These are phyloP conservation scores for Populus hybrid DNA, from an alignment of 441 rosid species.

Conservation along the genomic window DNA sequence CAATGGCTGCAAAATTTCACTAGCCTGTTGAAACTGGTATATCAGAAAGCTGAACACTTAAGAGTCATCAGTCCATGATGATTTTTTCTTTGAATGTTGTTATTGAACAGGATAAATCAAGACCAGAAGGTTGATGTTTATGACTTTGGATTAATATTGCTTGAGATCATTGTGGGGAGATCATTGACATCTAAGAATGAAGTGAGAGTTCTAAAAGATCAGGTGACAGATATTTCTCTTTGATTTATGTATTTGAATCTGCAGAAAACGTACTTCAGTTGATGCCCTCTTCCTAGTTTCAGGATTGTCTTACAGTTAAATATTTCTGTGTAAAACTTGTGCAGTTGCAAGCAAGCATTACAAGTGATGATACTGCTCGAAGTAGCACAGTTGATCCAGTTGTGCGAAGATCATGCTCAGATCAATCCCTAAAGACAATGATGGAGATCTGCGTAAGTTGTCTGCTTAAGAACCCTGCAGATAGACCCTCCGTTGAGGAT, in stretches of 20 bases:
- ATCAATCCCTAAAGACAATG: slow-evolving; percentile 75
- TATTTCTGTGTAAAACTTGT: neutral
- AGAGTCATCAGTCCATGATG: neutral
- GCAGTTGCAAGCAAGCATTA: slow-evolving; percentile 59
- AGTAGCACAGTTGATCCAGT: slow-evolving; percentile 63
- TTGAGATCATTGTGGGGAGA: slow-evolving; percentile 74
- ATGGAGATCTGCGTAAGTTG: slow-evolving; percentile 78
- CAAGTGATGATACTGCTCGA: slow-evolving; percentile 46
- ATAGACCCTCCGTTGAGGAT: slow-evolving; percentile 85
- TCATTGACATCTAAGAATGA: slow-evolving; percentile 50
- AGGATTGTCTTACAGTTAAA: neutral
- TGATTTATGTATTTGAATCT: neutral
- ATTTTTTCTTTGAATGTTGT: slow-evolving; percentile 3
- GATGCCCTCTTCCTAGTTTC: too few species aligned
- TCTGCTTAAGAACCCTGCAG: slow-evolving; percentile 50
- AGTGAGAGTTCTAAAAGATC: slow-evolving; percentile 49
- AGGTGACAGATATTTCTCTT: slow-evolving; percentile 33
- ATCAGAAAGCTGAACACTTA: neutral
- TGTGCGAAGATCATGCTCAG: slow-evolving; percentile 59
- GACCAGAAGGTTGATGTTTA: slow-evolving; percentile 61
- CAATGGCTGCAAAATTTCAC: neutral
- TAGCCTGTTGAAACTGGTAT: neutral
- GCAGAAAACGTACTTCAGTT: neutral
- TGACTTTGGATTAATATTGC: slow-evolving; percentile 82
- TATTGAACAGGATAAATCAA: slow-evolving; percentile 33